Percentiles rank a stretch among this genome's conserved stretches.
Evolutionary conservation across 257 asterid species (phyloP).

Genomic region (Przewalskia tangutica): DNA sequence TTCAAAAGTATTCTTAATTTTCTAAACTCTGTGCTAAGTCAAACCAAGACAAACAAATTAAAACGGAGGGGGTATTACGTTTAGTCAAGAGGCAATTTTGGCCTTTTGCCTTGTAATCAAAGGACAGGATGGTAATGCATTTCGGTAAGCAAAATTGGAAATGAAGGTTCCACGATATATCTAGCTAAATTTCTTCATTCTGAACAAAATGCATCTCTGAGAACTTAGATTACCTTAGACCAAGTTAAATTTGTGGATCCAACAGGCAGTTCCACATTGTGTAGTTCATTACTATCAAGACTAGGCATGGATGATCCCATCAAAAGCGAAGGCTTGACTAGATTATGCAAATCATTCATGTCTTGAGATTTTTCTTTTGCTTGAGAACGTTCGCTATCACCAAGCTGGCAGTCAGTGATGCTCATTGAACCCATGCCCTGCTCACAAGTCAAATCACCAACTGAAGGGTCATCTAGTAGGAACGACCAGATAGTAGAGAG

Average conservation of each 20-base stretch:
- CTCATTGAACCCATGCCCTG: slow-evolving; percentile 50
- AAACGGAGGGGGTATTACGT: too few relatives aligned
- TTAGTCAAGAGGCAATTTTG: too few relatives aligned
- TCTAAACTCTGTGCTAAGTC: too few relatives aligned
- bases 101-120: too few relatives aligned
- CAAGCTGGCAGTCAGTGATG: slow-evolving; percentile 16
- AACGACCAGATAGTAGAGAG: slow-evolving; percentile 69
- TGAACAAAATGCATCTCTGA: background rate
- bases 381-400: background rate
- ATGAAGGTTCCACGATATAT: background rate
- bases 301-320: slow-evolving; percentile 15
- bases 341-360: background rate
- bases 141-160: background rate
- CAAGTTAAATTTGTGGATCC: slow-evolving; percentile 36
- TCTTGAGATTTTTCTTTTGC: slow-evolving; percentile 19
- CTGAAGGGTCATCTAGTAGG: slow-evolving; percentile 38
- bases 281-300: slow-evolving; percentile 15
- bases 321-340: background rate
- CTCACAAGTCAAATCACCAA: slow-evolving; percentile 38
- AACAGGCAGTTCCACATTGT: slow-evolving; percentile 15
- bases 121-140: too few relatives aligned
- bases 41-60: too few relatives aligned
- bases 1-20: too few relatives aligned
- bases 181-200: background rate
- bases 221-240: slow-evolving; percentile 36